A percentile compares a stretch with the other conserved stretches of the same genome.
Evolutionary conservation across 495 filamentous ascomycete genomes (phyloP).

Genomic region (Penicillium cosmopolitanum): DNA sequence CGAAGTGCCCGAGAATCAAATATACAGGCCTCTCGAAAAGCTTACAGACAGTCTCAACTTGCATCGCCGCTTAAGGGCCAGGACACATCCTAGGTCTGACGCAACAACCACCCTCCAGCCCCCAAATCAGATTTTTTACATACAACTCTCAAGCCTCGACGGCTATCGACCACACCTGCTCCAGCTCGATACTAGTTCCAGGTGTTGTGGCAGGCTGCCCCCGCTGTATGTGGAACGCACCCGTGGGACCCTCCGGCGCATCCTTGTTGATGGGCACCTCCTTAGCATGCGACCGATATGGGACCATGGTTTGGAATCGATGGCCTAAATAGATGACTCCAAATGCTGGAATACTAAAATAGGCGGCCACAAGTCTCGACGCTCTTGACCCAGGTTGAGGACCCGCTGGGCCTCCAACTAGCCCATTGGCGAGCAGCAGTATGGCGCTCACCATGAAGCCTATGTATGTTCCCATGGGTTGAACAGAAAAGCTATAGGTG

Average conservation of each 20-base stretch:
- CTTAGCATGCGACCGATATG: slow-evolving; percentile 8
- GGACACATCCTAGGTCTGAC: too few relatives aligned
- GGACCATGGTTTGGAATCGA: slow-evolving; percentile 16
- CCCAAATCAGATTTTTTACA: background rate
- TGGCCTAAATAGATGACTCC: slow-evolving; percentile 39
- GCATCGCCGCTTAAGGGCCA: too few relatives aligned
- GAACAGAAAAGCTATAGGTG: slow-evolving; percentile 49
- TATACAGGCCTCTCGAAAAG: background rate
- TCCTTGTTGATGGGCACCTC: slow-evolving; percentile 4
- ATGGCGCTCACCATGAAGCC: slow-evolving; percentile 49
- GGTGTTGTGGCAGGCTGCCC: slow-evolving; percentile 6
- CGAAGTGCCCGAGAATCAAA: background rate
- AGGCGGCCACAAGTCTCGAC: slow-evolving; percentile 57
- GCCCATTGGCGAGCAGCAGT: slow-evolving; percentile 57
- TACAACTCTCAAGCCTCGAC: slow-evolving; percentile 7
- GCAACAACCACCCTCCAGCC: background rate
- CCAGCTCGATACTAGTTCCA: slow-evolving; percentile 9
- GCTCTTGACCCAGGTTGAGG: slow-evolving; percentile 44
- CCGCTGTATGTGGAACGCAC: background rate
- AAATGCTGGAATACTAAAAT: slow-evolving; percentile 64
- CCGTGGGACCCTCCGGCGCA: background rate
- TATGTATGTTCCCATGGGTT: slow-evolving; percentile 58
- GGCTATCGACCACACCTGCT: slow-evolving; percentile 20
- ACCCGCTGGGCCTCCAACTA: slow-evolving; percentile 51
- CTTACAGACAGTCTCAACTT: background rate